Conservation (phyloP, 2,329 filamentous ascomycete genomes). For the Drechslerella coelobrocha region DNA sequence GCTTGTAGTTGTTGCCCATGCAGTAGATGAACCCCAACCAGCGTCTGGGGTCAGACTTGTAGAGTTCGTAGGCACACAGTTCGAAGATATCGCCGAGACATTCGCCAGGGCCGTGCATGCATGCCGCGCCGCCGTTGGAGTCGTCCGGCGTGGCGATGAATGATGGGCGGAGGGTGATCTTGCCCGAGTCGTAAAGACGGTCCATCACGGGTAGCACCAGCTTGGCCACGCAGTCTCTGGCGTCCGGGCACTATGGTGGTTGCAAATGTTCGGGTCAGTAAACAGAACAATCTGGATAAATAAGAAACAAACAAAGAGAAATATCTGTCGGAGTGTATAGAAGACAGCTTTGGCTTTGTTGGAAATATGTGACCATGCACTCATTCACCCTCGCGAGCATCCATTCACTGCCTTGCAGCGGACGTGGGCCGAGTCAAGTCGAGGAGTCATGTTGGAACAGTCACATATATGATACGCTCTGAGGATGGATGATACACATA, state of each 20-base stretch:
- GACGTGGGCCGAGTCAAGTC: too few species aligned
- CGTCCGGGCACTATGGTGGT: conserved; percentile 82
- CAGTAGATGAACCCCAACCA: conserved; percentile 95
- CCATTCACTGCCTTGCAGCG: too few species aligned
- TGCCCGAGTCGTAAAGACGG: conserved; percentile 68
- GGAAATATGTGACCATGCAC: conserved; percentile 36
- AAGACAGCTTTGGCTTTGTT: conserved; percentile 4
- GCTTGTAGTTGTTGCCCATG: conserved; percentile 74
- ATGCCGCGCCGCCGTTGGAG: conserved; percentile 80
- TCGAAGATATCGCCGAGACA: conserved; percentile 95
- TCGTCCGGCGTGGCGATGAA: conserved; percentile 77
- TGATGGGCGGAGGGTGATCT: conserved; percentile 88
- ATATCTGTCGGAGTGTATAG: too few species aligned
- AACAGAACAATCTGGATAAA: conserved; percentile 3
- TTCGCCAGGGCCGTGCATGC: conserved; percentile 87
- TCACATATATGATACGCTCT: too few species aligned
- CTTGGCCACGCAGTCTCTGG: conserved; percentile 78
- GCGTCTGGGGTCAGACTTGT: conserved; percentile 75
- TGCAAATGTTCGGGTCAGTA: too few species aligned
- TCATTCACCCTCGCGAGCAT: not conserved
- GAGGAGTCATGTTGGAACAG: too few species aligned
- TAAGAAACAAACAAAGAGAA: not conserved
- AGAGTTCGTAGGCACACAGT: conserved; percentile 83
- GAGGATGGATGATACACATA: conserved; percentile 17
- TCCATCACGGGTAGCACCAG: conserved; percentile 88